Evolutionary conservation across 345 rosid species (phyloP).

Genomic region (Isatis tinctoria): DNA sequence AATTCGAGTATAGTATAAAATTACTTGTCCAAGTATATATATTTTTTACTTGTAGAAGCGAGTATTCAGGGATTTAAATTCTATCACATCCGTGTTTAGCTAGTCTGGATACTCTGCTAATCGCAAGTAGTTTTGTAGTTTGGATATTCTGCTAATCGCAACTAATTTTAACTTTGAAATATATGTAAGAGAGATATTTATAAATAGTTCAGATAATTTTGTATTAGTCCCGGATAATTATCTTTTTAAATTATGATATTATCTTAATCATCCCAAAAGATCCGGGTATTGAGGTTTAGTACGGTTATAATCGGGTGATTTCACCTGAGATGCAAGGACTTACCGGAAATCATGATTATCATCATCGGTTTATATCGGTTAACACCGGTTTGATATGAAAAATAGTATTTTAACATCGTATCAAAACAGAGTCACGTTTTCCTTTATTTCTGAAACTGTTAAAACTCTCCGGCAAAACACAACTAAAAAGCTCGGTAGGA

Average conservation of each 20-base stretch:
- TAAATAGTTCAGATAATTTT: neutral
- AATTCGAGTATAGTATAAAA: no score
- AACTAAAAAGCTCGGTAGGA: constrained; percentile 10
- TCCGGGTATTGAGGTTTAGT: neutral
- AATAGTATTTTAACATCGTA: neutral
- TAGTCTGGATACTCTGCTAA: neutral
- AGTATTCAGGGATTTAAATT: neutral
- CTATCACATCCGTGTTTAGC: no score
- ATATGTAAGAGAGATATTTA: neutral
- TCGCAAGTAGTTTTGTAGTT: neutral
- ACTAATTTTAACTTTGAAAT: neutral
- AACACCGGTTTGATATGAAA: neutral
- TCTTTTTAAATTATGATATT: neutral
- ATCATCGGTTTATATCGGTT: neutral
- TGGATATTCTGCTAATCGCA: neutral
- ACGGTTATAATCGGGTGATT: neutral
- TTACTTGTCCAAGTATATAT: no score
- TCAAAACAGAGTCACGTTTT: neutral
- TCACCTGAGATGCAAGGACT: neutral
- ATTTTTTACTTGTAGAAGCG: neutral
- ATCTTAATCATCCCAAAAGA: neutral
- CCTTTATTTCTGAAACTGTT: constrained; percentile 6
- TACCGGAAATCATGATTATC: neutral
- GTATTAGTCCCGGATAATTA: neutral
- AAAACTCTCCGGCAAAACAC: constrained; percentile 3